Evolutionary conservation across 768 basidiomycete genomes (phyloP), one percentile per base, ranked within the genome.

Genomic region (Hypsizygus marmoreus): DNA sequence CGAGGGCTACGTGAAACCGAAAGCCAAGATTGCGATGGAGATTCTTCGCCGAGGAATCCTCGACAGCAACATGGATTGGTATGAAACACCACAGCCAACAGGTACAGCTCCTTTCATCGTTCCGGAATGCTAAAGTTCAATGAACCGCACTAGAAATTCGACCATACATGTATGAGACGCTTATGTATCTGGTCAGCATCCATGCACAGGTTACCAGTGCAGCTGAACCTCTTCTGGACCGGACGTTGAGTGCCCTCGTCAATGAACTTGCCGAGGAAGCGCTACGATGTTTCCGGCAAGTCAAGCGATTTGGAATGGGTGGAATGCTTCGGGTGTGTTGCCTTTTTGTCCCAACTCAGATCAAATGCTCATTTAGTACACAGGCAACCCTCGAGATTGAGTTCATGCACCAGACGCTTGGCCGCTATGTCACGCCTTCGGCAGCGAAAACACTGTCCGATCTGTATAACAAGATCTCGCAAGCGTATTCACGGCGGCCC

Each of bases 331-430:
- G 91, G 37, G 95, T 97, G 63, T 48, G 87, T 75, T 20, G 29
- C 35, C 22, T 25, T 31, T 28, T 28, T 32, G 9, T 30, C 14
- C 29, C 28, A n/a, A 33, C 2, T 24, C 17, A 29, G n/a, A 22
- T 40, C 36, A 47, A 32, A 55, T 50, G 19, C 32, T 44, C 33
- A 30, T 28, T 26, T 19, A n/a, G n/a, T n/a, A n/a, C n/a, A n/a
- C 63, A 97, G 94, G 97, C 97, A 11, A 98, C 97, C 4, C 84
- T 99, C 20, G 95, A 98, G 67, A 97, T 98, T 55, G 97, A 98
- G 70, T 98, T 98, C 72, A 85, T 98, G 76, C 95, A 99, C 66
- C 97, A 98, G 70, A 93, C 91, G 5, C 73, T 99, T 31, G 82
- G 86, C 23, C 85, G 89, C 55, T 95, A 95, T 62, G 88, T 97